Base-by-base conservation (phyloP, 208 protist genomes). In the Leishmania amazonensis region DNA sequence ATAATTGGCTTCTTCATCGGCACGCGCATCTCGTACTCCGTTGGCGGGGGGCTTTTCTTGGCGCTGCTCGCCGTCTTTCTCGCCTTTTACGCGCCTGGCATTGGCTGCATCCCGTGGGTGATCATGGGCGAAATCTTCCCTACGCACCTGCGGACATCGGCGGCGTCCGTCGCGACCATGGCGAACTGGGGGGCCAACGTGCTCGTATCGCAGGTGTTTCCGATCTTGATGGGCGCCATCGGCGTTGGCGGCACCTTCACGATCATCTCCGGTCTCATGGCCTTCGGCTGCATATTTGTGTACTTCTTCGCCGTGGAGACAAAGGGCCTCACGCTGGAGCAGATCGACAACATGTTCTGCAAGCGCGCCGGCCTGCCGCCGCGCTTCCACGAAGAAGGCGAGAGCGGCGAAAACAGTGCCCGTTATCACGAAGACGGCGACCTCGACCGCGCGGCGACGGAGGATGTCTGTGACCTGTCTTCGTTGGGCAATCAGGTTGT, bases 71-170 rank as follows among this genome's bases (percentile, higher is more conserved):
- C 89, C 49, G 75, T 96, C 53, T 98, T 97, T 88, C 88, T 98
- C 57, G 85, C 87, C 57, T 95, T 93, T 85, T 98, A 96, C 83
- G 95, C 91, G 21, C 91, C 93, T 4, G 96, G 96, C 31, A 92
- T 98, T 70, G 95, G 95, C 58, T 91, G 94, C 75, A 97, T 98
- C 75, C 95, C 95, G 75, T 98, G 95, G 95, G 94, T 98, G 17
- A 85, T 98, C 57, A 96, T 96, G 88, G 88, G 94, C 19, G 95
- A 98, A 84, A 92, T 98, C 47, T 98, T 97, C 85, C 96, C 96
- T 0, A 95, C 85, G 13, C 85, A 93, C 68, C 84, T 97, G 35
- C 95, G 96, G 78, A 94, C 93, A 17, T 83, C 89, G 24, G 94
- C 92, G 31, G 86, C 92, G n/a, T 96, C 94, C 11, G 83, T 97